Conservation (phyloP, 768 basidiomycete species). For the Dentipellis sp. region DNA sequence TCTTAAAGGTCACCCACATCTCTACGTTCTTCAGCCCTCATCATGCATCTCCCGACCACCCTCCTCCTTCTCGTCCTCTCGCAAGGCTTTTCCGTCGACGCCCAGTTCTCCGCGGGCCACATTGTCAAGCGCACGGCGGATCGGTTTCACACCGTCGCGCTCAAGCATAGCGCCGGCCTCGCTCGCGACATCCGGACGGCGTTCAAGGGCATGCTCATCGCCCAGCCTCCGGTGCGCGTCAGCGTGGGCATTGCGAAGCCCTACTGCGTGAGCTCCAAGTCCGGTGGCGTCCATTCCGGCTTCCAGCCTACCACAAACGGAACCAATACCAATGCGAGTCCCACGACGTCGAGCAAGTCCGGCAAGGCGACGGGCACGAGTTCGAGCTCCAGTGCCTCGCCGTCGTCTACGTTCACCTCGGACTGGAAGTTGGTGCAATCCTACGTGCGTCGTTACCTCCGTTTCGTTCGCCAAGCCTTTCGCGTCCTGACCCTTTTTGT, state of each 20-base stretch:
- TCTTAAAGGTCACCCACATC: background rate
- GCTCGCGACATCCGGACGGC: constrained; percentile 64
- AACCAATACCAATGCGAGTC: background rate
- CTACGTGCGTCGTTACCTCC: constrained; percentile 55
- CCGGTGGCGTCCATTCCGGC: background rate
- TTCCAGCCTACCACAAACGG: background rate
- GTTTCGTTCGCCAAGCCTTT: background rate
- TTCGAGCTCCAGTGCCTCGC: constrained; percentile 3
- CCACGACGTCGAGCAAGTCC: constrained; percentile 6
- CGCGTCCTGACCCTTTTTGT: constrained; percentile 6
- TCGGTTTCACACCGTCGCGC: constrained; percentile 43
- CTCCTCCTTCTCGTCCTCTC: constrained; percentile 21
- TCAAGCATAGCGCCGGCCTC: constrained; percentile 48
- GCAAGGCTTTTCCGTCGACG: constrained; percentile 20
- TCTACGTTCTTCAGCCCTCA: constrained; percentile 5
- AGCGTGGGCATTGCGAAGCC: constrained; percentile 8
- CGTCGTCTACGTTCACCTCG: constrained; percentile 13
- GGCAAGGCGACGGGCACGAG: constrained; percentile 14
- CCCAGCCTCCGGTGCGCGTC: background rate
- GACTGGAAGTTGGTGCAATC: constrained; percentile 42
- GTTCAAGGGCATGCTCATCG: constrained; percentile 43
- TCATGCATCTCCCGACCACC: constrained; percentile 20
- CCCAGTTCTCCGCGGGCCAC: constrained; percentile 18
- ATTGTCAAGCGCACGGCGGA: constrained; percentile 34
- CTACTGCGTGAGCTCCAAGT: background rate